These are phyloP conservation scores for Daldinia grandis DNA, from an alignment of 495 filamentous ascomycete species.

Conservation along the genomic window DNA sequence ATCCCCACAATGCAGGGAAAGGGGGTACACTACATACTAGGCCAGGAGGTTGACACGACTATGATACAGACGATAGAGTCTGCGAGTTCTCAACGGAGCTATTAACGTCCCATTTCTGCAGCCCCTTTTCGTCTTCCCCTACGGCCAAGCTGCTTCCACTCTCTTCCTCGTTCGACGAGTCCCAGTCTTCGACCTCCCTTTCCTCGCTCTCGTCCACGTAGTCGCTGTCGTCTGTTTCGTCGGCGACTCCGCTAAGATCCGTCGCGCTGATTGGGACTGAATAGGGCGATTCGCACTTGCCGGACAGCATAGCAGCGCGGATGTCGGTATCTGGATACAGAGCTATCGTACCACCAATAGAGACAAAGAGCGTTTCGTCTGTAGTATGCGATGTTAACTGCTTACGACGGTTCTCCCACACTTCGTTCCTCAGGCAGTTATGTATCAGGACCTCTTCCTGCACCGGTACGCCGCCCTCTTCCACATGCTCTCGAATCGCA, in stretches of 20 bases:
- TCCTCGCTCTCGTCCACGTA: conserved; percentile 23
- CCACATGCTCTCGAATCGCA: conserved; percentile 4
- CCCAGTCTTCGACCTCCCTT: conserved; percentile 14
- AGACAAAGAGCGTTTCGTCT: conserved; percentile 23
- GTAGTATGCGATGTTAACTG: not conserved
- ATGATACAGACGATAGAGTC: conserved; percentile 14
- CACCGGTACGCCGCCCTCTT: not conserved
- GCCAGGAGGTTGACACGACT: not conserved
- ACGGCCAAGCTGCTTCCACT: not conserved
- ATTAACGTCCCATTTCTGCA: conserved; percentile 3
- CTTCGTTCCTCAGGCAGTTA: not conserved
- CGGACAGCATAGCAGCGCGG: conserved; percentile 20
- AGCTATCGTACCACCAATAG: conserved; percentile 11
- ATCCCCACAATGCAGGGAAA: conserved; percentile 7
- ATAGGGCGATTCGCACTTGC: conserved; percentile 15
- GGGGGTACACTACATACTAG: not conserved
- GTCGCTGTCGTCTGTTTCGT: conserved; percentile 33
- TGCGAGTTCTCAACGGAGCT: conserved; percentile 15
- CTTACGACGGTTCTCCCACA: conserved; percentile 4
- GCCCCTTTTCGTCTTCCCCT: not conserved
- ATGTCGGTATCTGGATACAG: not conserved
- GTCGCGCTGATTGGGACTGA: conserved; percentile 13
- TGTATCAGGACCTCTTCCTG: conserved; percentile 16
- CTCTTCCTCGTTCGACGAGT: conserved; percentile 12
- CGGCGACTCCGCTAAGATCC: conserved; percentile 1